These are phyloP conservation scores for Ascochyta koolunga DNA, from an alignment of 2,329 filamentous ascomycete genomes.

Conservation along the genomic window DNA sequence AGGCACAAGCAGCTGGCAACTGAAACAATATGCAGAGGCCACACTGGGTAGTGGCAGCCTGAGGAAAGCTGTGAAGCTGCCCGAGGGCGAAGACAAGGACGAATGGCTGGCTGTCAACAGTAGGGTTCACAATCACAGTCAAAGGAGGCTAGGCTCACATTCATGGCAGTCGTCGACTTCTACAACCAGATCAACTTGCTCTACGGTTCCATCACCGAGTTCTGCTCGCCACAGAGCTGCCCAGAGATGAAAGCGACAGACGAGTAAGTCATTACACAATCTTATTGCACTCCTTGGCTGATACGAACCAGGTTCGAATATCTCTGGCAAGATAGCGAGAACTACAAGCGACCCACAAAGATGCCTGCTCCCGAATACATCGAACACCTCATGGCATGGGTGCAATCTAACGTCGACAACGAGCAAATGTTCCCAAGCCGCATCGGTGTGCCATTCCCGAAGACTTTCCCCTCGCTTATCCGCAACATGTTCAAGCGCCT, in stretches of 20 bases:
- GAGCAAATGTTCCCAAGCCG: slow-evolving; percentile 93
- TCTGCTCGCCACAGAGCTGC: slow-evolving; percentile 95
- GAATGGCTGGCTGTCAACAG: slow-evolving; percentile 98
- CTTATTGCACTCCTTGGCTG: background rate
- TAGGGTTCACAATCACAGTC: slow-evolving; percentile 52
- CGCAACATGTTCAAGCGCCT: slow-evolving; percentile 99
- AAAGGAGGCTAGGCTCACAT: slow-evolving; percentile 16
- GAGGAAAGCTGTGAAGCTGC: slow-evolving; percentile 93
- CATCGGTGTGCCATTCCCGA: slow-evolving; percentile 92
- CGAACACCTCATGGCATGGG: slow-evolving; percentile 96
- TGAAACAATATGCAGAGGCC: slow-evolving; percentile 97
- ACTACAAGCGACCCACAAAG: slow-evolving; percentile 95
- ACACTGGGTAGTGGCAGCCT: slow-evolving; percentile 93
- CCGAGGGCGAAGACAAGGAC: slow-evolving; percentile 95
- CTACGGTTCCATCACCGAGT: slow-evolving; percentile 98
- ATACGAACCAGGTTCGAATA: slow-evolving; percentile 79
- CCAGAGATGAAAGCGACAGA: slow-evolving; percentile 99
- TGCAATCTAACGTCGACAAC: slow-evolving; percentile 94
- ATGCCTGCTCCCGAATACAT: slow-evolving; percentile 98
- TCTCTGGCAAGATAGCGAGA: slow-evolving; percentile 95
- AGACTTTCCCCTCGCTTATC: slow-evolving; percentile 88
- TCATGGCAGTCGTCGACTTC: slow-evolving; percentile 90
- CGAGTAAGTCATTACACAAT: slow-evolving; percentile 65
- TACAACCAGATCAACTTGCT: slow-evolving; percentile 99
- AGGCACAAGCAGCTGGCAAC: slow-evolving; percentile 88